These are phyloP conservation scores for Xylaria acuta DNA, from an alignment of 495 filamentous ascomycete genomes.

Conservation along the genomic window DNA sequence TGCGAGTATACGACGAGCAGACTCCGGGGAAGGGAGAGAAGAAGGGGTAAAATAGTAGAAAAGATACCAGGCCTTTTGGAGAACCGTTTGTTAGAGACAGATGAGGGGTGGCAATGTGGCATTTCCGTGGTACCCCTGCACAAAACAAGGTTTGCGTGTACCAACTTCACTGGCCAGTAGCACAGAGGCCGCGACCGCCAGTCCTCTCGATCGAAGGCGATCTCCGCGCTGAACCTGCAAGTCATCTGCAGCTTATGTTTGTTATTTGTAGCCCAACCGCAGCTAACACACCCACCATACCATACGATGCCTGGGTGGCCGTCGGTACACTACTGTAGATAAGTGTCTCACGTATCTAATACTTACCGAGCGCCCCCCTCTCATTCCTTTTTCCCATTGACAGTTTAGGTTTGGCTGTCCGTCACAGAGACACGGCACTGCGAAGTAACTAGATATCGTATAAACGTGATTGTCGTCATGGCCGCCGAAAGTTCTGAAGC, in stretches of 20 bases:
- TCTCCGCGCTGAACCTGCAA: slow-evolving; percentile 11
- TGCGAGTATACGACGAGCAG: background rate
- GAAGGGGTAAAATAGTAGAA: background rate
- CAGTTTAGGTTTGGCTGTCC: background rate
- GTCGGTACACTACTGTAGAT: background rate
- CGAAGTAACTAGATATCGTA: background rate
- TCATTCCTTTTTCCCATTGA: background rate
- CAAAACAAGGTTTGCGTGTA: background rate
- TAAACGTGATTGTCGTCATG: background rate
- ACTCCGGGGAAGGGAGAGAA: background rate
- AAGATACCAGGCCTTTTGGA: background rate
- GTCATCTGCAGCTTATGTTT: slow-evolving; percentile 16
- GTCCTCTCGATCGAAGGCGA: background rate
- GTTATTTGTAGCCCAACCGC: background rate
- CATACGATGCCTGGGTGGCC: background rate
- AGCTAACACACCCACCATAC: background rate
- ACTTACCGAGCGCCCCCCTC: slow-evolving; percentile 4
- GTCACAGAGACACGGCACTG: background rate
- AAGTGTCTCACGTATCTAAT: slow-evolving; percentile 5
- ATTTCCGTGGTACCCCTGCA: slow-evolving; percentile 9
- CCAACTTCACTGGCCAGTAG: slow-evolving; percentile 16
- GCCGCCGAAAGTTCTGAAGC: slow-evolving; percentile 10
- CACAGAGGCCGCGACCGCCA: background rate
- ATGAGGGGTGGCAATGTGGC: background rate
- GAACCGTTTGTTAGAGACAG: background rate